Percentiles rank a stretch among this genome's conserved stretches.
Evolutionary conservation across 2,329 filamentous ascomycete genomes (phyloP).

Genomic region (Rutstroemia sp.): DNA sequence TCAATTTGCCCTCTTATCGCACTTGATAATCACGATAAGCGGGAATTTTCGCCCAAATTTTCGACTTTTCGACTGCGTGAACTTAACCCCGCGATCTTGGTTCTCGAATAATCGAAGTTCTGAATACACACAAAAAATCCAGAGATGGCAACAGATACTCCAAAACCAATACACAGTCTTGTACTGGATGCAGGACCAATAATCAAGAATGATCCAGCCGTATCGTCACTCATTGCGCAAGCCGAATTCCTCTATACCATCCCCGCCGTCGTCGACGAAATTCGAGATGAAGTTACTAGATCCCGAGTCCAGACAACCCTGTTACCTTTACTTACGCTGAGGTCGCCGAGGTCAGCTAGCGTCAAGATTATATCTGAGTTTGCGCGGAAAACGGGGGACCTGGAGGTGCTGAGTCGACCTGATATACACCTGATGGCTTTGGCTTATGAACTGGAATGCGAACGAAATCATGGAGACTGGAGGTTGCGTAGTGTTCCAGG

Average conservation of each 20-base stretch:
- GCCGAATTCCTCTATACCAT: conserved; percentile 75
- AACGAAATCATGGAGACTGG: conserved; percentile 86
- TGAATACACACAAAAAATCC: background rate
- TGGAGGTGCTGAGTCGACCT: conserved; percentile 77
- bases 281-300: conserved; percentile 75
- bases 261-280: conserved; percentile 79
- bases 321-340: conserved; percentile 73
- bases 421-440: conserved; percentile 87
- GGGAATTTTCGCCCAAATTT: background rate
- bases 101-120: background rate
- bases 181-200: conserved; percentile 88
- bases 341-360: conserved; percentile 67
- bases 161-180: conserved; percentile 72
- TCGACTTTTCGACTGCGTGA: background rate
- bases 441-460: conserved; percentile 89
- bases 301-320: conserved; percentile 76
- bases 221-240: conserved; percentile 72
- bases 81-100: conserved; percentile 14
- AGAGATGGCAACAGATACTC: conserved; percentile 23
- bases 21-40: background rate
- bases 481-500: conserved; percentile 69
- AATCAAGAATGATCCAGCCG: conserved; percentile 83
- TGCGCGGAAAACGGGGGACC: conserved; percentile 81
- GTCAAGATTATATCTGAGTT: conserved; percentile 77
- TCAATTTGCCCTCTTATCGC: background rate